Evolutionary conservation across 169 alveolate species (phyloP).

Genomic region (Plasmodium inui): DNA sequence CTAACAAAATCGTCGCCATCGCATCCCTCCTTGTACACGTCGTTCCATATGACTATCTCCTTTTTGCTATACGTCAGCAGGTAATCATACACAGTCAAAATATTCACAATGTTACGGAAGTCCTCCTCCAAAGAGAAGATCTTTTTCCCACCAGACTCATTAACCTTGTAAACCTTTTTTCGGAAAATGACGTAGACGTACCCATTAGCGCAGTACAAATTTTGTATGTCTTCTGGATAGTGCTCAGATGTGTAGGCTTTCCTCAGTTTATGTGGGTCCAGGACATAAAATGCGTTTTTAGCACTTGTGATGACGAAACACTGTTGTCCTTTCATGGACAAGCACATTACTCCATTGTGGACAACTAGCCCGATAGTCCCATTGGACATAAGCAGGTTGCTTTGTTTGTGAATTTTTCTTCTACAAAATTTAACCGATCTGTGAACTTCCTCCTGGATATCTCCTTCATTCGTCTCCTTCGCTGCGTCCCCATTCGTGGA

Average conservation of each 20-base stretch:
- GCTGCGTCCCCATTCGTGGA: background rate
- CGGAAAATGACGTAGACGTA: slow-evolving; percentile 51
- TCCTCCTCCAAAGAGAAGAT: background rate
- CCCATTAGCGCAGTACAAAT: slow-evolving; percentile 20
- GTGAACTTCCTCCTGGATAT: background rate
- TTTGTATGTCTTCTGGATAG: slow-evolving; percentile 50
- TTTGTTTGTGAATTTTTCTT: slow-evolving; percentile 25
- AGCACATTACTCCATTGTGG: slow-evolving; percentile 70
- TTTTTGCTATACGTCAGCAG: slow-evolving; percentile 59
- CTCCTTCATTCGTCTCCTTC: background rate
- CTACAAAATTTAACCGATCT: background rate
- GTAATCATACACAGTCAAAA: slow-evolving; percentile 32
- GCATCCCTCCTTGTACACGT: background rate
- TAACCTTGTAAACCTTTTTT: slow-evolving; percentile 38
- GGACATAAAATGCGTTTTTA: slow-evolving; percentile 33
- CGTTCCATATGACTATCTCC: slow-evolving; percentile 70
- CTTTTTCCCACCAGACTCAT: slow-evolving; percentile 48
- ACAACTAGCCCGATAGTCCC: slow-evolving; percentile 59
- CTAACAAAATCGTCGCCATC: background rate
- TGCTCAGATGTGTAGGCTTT: slow-evolving; percentile 41
- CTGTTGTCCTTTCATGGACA: slow-evolving; percentile 45
- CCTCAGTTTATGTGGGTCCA: slow-evolving; percentile 54
- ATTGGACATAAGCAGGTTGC: slow-evolving; percentile 51
- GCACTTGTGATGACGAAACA: slow-evolving; percentile 40
- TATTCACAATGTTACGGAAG: slow-evolving; percentile 22